A percentile compares a stretch with the other conserved stretches of the same genome.
Evolutionary conservation across 163 green algal species (phyloP).

Genomic region (Volvox carteri): DNA sequence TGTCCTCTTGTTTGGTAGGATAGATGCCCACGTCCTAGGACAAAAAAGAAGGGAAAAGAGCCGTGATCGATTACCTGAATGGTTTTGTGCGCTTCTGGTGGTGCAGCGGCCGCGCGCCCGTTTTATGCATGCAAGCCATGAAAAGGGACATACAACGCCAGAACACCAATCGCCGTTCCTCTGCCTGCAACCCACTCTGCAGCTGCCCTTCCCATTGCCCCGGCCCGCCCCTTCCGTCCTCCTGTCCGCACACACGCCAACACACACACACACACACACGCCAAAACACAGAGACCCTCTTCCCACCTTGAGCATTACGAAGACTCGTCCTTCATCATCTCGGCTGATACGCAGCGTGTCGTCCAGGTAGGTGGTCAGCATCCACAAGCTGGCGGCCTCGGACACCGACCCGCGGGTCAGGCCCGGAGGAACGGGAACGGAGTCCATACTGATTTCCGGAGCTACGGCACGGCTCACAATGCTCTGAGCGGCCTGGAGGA

Average conservation of each 20-base stretch:
- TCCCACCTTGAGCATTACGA: slow-evolving; percentile 73
- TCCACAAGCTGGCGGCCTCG: slow-evolving; percentile 70
- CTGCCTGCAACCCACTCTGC: too few species aligned
- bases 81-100: too few species aligned
- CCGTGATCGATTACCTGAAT: too few species aligned
- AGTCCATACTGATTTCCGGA: slow-evolving; percentile 41
- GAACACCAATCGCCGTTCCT: too few species aligned
- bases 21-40: neutral
- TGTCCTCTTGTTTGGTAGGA: too few species aligned
- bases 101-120: too few species aligned
- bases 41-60: too few species aligned
- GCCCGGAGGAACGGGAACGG: slow-evolving; percentile 19
- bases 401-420: slow-evolving; percentile 39
- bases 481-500: slow-evolving; percentile 51
- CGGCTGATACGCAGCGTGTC: slow-evolving; percentile 77
- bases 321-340: slow-evolving; percentile 79
- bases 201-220: neutral
- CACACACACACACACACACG: neutral
- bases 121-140: too few species aligned
- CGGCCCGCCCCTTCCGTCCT: neutral
- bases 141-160: too few species aligned
- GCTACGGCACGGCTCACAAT: slow-evolving; percentile 56
- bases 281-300: neutral
- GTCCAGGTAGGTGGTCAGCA: slow-evolving; percentile 89
- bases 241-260: neutral